phyloP scores from a whole-genome alignment of 75 land plant species.

The Adiantum capillusveneris region DNA sequence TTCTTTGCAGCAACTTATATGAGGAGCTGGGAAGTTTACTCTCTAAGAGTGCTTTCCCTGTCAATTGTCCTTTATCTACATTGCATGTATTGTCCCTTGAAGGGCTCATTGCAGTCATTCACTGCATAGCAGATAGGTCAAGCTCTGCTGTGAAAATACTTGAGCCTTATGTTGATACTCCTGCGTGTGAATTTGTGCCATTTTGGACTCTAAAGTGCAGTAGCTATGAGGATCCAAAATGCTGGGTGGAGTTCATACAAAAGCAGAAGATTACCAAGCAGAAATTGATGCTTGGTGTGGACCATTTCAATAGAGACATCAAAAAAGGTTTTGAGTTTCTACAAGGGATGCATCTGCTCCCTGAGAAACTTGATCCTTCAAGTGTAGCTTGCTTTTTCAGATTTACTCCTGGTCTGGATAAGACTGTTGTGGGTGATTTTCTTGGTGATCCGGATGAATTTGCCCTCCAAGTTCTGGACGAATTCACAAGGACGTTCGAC shows the following conservation, averaged over 20 bases:
- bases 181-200: conserved; percentile 61
- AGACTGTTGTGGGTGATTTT: conserved; percentile 88
- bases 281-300: conserved; percentile 92
- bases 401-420: conserved; percentile 91
- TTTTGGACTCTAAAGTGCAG: conserved; percentile 89
- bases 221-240: conserved; percentile 60
- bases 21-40: conserved; percentile 90
- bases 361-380: conserved; percentile 92
- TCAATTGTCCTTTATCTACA: conserved; percentile 79
- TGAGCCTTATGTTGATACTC: conserved; percentile 25
- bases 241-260: conserved; percentile 83
- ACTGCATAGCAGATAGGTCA: conserved; percentile 86
- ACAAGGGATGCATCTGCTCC: conserved; percentile 84
- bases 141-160: conserved; percentile 38
- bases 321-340: conserved; percentile 96
- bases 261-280: conserved; percentile 82
- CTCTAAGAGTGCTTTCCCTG: conserved; percentile 96
- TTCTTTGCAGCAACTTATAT: conserved; percentile 88
- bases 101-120: conserved; percentile 86
- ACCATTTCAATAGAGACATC: conserved; percentile 94
- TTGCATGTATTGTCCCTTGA: conserved; percentile 96
- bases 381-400: conserved; percentile 97
- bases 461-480: conserved; percentile 86
- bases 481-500: conserved; percentile 94
- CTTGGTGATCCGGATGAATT: conserved; percentile 97